These are phyloP conservation scores for Hanseniaspora lachancei DNA, from an alignment of 805 yeast species.

Conservation along the genomic window DNA sequence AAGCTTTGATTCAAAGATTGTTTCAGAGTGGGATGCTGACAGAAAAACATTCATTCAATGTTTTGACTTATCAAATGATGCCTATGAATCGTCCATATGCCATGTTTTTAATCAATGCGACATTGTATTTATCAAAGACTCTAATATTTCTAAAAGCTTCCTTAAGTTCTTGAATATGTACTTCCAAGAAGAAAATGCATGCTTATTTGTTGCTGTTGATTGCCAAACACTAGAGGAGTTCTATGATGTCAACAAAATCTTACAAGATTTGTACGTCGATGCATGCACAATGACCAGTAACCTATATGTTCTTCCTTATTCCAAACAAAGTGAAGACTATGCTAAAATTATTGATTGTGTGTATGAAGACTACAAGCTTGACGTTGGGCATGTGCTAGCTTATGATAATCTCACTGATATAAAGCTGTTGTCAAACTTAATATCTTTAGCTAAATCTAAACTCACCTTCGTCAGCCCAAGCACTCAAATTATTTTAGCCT, in stretches of 20 bases:
- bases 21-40: background rate
- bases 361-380: background rate
- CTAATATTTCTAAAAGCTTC: background rate
- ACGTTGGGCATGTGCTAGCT: background rate
- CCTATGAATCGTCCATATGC: background rate
- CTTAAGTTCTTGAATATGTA: background rate
- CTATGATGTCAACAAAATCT: background rate
- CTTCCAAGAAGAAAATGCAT: background rate
- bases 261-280: background rate
- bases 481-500: background rate
- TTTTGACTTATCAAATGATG: background rate
- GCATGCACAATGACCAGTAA: background rate
- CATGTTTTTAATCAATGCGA: background rate
- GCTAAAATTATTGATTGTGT: background rate
- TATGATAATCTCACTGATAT: background rate
- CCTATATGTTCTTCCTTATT: background rate
- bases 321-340: background rate
- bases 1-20: background rate
- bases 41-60: background rate
- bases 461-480: background rate
- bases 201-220: background rate
- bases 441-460: background rate
- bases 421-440: background rate
- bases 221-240: background rate
- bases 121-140: background rate